Base-by-base conservation (phyloP, 768 basidiomycete species). In the Suillus subalutaceus region DNA sequence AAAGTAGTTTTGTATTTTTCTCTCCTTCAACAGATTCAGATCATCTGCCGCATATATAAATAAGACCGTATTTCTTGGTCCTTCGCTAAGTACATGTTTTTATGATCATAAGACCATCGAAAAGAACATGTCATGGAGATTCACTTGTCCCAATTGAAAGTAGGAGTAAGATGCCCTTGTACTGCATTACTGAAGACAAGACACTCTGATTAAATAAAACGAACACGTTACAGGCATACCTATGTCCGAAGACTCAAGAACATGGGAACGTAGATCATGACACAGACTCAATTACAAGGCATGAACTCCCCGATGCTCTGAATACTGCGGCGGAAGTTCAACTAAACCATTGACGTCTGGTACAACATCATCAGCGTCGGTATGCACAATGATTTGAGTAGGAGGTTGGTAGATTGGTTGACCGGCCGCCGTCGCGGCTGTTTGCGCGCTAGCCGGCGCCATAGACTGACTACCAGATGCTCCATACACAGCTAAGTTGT, bases 311-410 rank as follows among this genome's bases (percentile, higher is more conserved):
- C 81, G 83, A 41, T 84, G 79, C 65, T 86, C 88, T 30, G 82
- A 82, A 72, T 93, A 93, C 73, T 87, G 87, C 18, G 91, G 91
- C 32, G 91, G 91, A n/a, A 92, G 82, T 76, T 93, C 91, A 7
- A 92, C 82, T 20, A 90, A 78, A 5, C 82, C 89, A 13, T 84
- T 77, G 26, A 77, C 82, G 64, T 80, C 79, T 30, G 59, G 41
- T 5, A 84, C 78, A 13, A 71, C 76, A 70, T 92, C 90, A 62
- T 90, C 90, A 9, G 83, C 83, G 72, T 92, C 92, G 3, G 87
- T 88, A 68, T 92, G 90, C 6, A 91, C 70, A 65, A 92, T 81
- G 72, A 86, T 88, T 58, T 88, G 84, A n/a, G 88, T 76, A 4
- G 82, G 77, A 55, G 71, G 63, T 48, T 74, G 80, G 68, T 85